Evolutionary conservation across 202 grass and related monocot species (phyloP).

Genomic region (Dendrocalamus latiflorus): DNA sequence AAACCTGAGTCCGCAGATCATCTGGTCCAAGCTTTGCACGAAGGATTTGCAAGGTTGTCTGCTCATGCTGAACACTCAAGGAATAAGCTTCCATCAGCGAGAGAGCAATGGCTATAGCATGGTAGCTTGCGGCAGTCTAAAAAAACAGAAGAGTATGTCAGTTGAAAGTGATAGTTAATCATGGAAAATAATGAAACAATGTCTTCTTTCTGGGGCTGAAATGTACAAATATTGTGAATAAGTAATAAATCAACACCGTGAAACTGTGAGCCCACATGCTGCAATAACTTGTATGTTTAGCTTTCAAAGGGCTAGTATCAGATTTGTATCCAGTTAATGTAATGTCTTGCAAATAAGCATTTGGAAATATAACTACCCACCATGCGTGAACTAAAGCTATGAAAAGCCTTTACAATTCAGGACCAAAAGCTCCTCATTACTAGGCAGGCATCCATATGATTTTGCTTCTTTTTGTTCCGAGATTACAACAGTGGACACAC

Average conservation of each 20-base stretch:
- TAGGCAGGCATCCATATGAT: background rate
- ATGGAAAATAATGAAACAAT: background rate
- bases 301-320: background rate
- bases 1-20: conserved; percentile 92
- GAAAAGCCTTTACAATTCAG: background rate
- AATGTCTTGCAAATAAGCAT: background rate
- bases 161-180: conserved; percentile 16
- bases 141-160: conserved; percentile 22
- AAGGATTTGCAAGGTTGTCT: conserved; percentile 98
- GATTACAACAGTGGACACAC: background rate
- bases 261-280: background rate
- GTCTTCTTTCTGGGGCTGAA: background rate
- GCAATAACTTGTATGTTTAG: background rate
- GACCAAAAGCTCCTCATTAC: background rate
- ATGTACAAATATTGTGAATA: background rate
- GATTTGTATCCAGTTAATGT: conserved; percentile 7
- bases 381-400: background rate
- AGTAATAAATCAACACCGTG: background rate
- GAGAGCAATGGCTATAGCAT: conserved; percentile 97
- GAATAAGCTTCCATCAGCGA: conserved; percentile 99
- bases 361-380: background rate
- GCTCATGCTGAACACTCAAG: conserved; percentile 99
- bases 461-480: background rate
- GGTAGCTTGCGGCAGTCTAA: conserved; percentile 98
- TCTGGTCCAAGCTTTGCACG: conserved; percentile 94